phyloP scores from a whole-genome alignment of 2,329 filamentous ascomycete genomes.

The Talaromyces rugulosus region DNA sequence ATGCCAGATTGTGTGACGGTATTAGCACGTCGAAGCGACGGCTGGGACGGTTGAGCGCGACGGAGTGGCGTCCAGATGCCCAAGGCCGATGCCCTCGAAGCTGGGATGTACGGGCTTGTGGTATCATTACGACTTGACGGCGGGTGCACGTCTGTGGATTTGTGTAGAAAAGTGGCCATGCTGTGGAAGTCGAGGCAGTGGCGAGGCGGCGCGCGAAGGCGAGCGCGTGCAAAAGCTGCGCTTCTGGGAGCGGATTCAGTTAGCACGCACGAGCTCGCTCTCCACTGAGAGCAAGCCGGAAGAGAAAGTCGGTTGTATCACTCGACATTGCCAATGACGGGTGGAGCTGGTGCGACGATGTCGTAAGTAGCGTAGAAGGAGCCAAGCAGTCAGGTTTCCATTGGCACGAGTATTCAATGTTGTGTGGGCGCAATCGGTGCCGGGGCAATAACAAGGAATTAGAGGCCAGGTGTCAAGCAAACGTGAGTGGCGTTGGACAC shows the following conservation, averaged over 20 bases:
- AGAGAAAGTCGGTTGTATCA: slow-evolving; percentile 2
- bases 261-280: not conserved
- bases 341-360: not conserved
- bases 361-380: not conserved
- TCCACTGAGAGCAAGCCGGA: slow-evolving; percentile 7
- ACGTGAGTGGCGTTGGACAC: not conserved
- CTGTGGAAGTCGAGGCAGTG: not conserved
- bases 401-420: not conserved
- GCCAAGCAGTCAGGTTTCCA: not conserved
- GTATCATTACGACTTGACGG: not conserved
- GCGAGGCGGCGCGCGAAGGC: not conserved
- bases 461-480: not conserved
- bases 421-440: not conserved
- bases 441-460: not conserved
- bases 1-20: slow-evolving; percentile 34
- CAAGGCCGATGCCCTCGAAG: slow-evolving; percentile 12
- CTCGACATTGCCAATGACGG: slow-evolving; percentile 10
- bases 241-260: not conserved
- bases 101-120: not conserved
- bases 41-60: slow-evolving; percentile 19
- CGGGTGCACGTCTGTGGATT: not conserved
- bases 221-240: not conserved
- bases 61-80: slow-evolving; percentile 9
- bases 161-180: slow-evolving; percentile 6
- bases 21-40: slow-evolving; percentile 32